Percentiles rank a stretch among this genome's conserved stretches.
Conservation (phyloP, 352 stramenopile species). For the Phytophthora sansomeana region DNA sequence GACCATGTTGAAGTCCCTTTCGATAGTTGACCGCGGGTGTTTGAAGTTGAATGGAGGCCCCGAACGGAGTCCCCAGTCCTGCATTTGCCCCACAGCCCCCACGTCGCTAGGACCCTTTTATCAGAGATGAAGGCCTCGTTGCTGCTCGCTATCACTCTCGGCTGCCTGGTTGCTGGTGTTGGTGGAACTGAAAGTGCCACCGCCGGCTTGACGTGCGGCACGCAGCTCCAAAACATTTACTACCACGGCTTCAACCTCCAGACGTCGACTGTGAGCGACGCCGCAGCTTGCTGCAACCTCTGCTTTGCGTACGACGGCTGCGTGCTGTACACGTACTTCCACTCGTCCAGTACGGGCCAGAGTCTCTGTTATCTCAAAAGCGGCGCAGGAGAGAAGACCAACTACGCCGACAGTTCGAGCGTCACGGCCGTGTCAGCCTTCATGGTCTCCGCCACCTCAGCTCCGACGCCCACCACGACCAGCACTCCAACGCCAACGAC, state of each 20-base stretch:
- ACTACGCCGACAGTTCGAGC: constrained; percentile 44
- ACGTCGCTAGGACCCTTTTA: not conserved
- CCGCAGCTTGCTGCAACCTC: constrained; percentile 43
- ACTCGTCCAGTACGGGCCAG: constrained; percentile 34
- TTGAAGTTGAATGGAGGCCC: constrained; percentile 21
- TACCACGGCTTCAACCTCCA: constrained; percentile 47
- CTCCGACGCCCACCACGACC: constrained; percentile 20
- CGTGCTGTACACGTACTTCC: constrained; percentile 57
- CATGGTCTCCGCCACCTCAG: constrained; percentile 14
- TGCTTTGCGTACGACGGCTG: constrained; percentile 40
- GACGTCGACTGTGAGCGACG: constrained; percentile 22
- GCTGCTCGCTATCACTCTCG: constrained; percentile 1
- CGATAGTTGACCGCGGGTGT: constrained; percentile 15
- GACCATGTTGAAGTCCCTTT: constrained; percentile 18
- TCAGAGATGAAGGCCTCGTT: constrained; percentile 18
- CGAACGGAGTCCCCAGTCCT: constrained; percentile 9
- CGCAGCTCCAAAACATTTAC: constrained; percentile 46
- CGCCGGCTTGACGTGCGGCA: constrained; percentile 23
- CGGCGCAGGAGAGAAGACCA: constrained; percentile 40
- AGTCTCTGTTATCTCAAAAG: constrained; percentile 44
- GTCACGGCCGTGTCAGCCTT: constrained; percentile 34
- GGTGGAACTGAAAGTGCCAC: not conserved
- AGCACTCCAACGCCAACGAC: constrained; percentile 20
- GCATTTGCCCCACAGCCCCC: constrained; percentile 15
- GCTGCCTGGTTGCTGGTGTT: constrained; percentile 7